Evolutionary conservation across 345 rosid species (phyloP).

Genomic region (Boechera divaricarpa): DNA sequence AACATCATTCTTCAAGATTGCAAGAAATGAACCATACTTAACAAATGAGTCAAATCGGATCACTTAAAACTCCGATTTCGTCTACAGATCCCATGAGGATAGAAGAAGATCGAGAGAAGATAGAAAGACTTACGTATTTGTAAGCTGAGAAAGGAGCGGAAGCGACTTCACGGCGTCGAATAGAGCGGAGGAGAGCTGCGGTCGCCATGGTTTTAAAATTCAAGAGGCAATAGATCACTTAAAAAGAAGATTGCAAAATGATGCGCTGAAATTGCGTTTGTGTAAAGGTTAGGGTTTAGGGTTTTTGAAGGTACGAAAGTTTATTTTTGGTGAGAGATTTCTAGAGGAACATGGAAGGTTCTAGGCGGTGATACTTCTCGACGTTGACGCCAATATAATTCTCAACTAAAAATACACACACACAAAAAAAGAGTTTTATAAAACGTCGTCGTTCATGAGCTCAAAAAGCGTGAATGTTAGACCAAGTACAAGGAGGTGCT

Average conservation of each 20-base stretch:
- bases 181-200: conserved; percentile 66
- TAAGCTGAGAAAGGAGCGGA: conserved; percentile 64
- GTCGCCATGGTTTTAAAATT: conserved; percentile 58
- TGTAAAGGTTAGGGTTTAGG: conserved; percentile 48
- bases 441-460: background rate
- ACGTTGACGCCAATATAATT: conserved; percentile 26
- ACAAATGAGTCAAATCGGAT: background rate
- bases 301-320: conserved; percentile 42
- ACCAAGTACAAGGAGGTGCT: background rate
- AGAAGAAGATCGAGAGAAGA: background rate
- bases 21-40: background rate
- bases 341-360: conserved; percentile 43
- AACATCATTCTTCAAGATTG: background rate
- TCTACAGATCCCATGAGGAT: conserved; percentile 16
- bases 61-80: background rate
- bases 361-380: conserved; percentile 43
- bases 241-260: background rate
- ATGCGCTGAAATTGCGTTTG: background rate
- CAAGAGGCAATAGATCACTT: conserved; percentile 6
- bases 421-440: no score
- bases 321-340: background rate
- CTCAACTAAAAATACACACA: background rate
- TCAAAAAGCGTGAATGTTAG: background rate
- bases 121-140: conserved; percentile 58
- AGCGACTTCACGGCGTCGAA: conserved; percentile 74